Evolutionary conservation across 2,329 filamentous ascomycete genomes (phyloP).

Genomic region (Ophiosphaerella herpotricha): DNA sequence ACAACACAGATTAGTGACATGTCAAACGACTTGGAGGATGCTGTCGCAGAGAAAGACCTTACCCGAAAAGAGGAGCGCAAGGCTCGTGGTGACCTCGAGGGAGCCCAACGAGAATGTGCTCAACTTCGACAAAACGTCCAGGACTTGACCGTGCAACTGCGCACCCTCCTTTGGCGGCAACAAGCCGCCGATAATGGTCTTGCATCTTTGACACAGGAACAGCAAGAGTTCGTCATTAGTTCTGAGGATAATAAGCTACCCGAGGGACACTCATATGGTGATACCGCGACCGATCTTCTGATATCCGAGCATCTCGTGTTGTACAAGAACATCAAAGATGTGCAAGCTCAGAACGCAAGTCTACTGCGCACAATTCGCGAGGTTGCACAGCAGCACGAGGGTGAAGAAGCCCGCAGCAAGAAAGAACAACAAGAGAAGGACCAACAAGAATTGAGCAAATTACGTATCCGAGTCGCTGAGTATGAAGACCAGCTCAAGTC

Average conservation of each 20-base stretch:
- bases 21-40: slow-evolving; percentile 80
- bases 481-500: slow-evolving; percentile 85
- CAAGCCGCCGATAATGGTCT: slow-evolving; percentile 81
- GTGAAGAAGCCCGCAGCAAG: slow-evolving; percentile 75
- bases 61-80: slow-evolving; percentile 80
- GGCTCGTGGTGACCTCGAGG: slow-evolving; percentile 72
- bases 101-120: slow-evolving; percentile 67
- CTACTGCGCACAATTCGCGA: slow-evolving; percentile 81
- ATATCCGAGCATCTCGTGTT: slow-evolving; percentile 89
- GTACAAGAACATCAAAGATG: slow-evolving; percentile 81
- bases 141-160: slow-evolving; percentile 87
- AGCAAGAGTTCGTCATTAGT: slow-evolving; percentile 75
- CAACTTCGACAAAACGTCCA: slow-evolving; percentile 85
- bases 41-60: slow-evolving; percentile 77
- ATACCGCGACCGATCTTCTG: slow-evolving; percentile 84
- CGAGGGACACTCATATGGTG: slow-evolving; percentile 66
- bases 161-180: slow-evolving; percentile 85
- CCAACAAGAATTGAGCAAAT: slow-evolving; percentile 71
- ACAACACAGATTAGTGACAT: slow-evolving; percentile 76
- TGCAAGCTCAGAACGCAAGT: slow-evolving; percentile 87
- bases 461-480: slow-evolving; percentile 74
- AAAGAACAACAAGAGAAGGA: slow-evolving; percentile 60
- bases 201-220: slow-evolving; percentile 70
- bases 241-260: slow-evolving; percentile 76
- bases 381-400: slow-evolving; percentile 87